Evolutionary conservation across 2,329 filamentous ascomycete genomes (phyloP).

Genomic region (Fusarium kyushuense): DNA sequence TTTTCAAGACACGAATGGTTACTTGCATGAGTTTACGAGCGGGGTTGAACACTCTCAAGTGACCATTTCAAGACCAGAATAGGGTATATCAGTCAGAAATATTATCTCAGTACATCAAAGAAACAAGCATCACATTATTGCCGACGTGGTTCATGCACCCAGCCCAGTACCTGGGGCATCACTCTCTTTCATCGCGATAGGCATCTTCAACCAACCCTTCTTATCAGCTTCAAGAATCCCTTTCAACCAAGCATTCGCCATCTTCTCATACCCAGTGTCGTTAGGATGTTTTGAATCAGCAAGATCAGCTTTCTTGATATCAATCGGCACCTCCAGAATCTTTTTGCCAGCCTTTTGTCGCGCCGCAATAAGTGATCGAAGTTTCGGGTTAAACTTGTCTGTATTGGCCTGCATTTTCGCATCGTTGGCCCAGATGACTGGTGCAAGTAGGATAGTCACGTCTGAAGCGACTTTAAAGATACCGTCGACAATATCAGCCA

Average conservation of each 20-base stretch:
- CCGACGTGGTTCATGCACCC: neutral
- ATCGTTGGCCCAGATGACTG: slow-evolving; percentile 36
- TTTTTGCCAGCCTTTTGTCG: slow-evolving; percentile 16
- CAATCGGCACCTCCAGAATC: slow-evolving; percentile 26
- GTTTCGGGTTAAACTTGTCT: slow-evolving; percentile 23
- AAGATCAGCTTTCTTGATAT: slow-evolving; percentile 24
- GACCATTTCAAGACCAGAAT: neutral
- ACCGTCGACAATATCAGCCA: slow-evolving; percentile 22
- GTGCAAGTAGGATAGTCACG: slow-evolving; percentile 24
- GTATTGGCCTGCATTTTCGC: slow-evolving; percentile 32
- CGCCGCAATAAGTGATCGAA: slow-evolving; percentile 6
- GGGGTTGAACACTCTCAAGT: neutral
- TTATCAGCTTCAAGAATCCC: slow-evolving; percentile 23
- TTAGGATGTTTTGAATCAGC: slow-evolving; percentile 33
- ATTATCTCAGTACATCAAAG: neutral
- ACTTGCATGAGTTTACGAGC: neutral
- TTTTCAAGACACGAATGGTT: neutral
- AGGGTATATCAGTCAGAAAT: neutral
- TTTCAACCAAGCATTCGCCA: slow-evolving; percentile 35
- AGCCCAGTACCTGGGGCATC: slow-evolving; percentile 24
- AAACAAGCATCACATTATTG: neutral
- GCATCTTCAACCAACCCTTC: slow-evolving; percentile 32
- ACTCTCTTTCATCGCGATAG: slow-evolving; percentile 11
- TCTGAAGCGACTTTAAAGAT: slow-evolving; percentile 32
- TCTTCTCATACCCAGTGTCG: slow-evolving; percentile 34